These are phyloP conservation scores for Telfairia occidentalis DNA, from an alignment of 331 rosid species.

Conservation along the genomic window DNA sequence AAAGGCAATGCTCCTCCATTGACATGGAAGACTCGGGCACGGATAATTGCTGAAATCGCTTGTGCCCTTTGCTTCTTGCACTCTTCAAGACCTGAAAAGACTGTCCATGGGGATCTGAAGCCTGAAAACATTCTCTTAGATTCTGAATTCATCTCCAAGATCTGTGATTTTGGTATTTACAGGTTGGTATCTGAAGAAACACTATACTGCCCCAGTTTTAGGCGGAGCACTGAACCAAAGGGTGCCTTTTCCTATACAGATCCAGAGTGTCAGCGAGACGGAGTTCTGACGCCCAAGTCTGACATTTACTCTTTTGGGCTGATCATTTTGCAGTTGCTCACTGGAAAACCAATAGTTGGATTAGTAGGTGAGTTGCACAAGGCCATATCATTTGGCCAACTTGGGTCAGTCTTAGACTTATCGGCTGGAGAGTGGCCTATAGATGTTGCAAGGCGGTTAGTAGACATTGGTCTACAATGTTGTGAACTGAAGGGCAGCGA, in stretches of 20 bases:
- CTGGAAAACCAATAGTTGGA: constrained; percentile 57
- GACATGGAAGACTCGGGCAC: constrained; percentile 59
- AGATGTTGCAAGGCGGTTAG: constrained; percentile 36
- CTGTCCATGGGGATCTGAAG: constrained; percentile 73
- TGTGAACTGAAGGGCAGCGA: constrained; percentile 54
- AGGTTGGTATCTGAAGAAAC: constrained; percentile 64
- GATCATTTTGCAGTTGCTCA: constrained; percentile 71
- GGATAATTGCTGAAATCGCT: constrained; percentile 59
- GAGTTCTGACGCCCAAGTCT: constrained; percentile 63
- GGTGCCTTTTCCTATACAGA: constrained; percentile 56
- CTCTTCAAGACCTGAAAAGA: constrained; percentile 61
- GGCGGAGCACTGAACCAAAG: constrained; percentile 46
- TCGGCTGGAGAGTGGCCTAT: constrained; percentile 84
- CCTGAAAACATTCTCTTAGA: constrained; percentile 54
- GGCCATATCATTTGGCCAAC: constrained; percentile 42
- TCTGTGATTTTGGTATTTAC: constrained; percentile 66
- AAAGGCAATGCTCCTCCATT: constrained; percentile 37
- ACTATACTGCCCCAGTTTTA: constrained; percentile 43
- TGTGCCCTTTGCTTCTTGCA: constrained; percentile 89
- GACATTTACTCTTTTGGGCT: constrained; percentile 77
- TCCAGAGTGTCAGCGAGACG: constrained; percentile 67
- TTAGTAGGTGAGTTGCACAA: constrained; percentile 42
- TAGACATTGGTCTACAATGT: constrained; percentile 67
- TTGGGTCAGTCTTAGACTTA: constrained; percentile 48
- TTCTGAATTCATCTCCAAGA: constrained; percentile 65